A percentile compares a stretch with the other conserved stretches of the same genome.
Conservation (phyloP, 257 asterid genomes). For the Ligustrum vulgare region DNA sequence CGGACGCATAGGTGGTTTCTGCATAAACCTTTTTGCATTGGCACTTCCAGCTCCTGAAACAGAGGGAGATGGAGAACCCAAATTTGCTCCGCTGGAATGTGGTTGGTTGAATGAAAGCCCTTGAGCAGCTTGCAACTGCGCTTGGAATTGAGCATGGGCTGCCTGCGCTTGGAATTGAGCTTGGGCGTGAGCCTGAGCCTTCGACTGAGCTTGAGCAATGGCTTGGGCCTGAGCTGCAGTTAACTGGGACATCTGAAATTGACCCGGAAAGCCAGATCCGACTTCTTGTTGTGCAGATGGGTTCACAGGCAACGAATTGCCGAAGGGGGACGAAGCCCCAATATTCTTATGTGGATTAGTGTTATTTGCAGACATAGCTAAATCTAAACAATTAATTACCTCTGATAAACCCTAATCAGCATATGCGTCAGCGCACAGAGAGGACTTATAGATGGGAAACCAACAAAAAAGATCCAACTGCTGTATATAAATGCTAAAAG, state of each 20-base stretch:
- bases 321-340: constrained; percentile 85
- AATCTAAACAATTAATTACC: constrained; percentile 22
- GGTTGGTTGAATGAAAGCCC: constrained; percentile 75
- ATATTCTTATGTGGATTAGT: constrained; percentile 66
- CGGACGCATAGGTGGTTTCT: constrained; percentile 84
- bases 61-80: constrained; percentile 77
- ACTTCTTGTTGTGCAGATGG: constrained; percentile 60
- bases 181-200: constrained; percentile 62
- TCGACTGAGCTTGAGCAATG: constrained; percentile 51
- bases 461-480: too few relatives aligned
- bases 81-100: constrained; percentile 54
- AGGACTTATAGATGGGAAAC: constrained; percentile 8
- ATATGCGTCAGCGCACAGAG: background rate
- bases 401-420: constrained; percentile 17
- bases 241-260: constrained; percentile 67
- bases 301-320: constrained; percentile 63
- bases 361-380: constrained; percentile 77
- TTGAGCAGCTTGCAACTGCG: constrained; percentile 64
- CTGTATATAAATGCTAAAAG: too few relatives aligned
- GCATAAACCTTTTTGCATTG: constrained; percentile 62
- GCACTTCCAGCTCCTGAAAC: constrained; percentile 67
- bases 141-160: constrained; percentile 70
- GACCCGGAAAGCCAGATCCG: constrained; percentile 68
- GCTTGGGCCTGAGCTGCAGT: constrained; percentile 68
- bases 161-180: constrained; percentile 54